phyloP scores from a whole-genome alignment of 441 rosid species.

The Syzygium syzygioides region DNA sequence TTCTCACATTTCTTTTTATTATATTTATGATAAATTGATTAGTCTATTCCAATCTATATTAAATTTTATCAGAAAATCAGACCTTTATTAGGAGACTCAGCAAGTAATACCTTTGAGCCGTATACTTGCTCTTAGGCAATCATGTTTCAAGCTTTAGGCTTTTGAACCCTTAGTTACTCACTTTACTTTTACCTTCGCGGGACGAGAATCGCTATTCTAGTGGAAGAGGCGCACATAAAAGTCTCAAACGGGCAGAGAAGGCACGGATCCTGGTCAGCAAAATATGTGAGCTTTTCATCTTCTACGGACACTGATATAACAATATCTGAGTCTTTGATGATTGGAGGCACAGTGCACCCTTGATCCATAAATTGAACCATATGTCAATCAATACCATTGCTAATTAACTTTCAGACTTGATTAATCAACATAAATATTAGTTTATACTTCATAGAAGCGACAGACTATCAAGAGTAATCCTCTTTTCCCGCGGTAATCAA shows the following conservation, averaged over 20 bases:
- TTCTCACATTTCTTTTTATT: not conserved
- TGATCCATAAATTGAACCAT: not conserved
- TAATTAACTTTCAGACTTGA: not conserved
- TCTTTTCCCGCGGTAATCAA: not conserved
- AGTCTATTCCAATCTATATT: not conserved
- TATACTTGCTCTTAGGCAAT: not conserved
- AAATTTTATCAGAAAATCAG: not conserved
- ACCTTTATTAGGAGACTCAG: not conserved
- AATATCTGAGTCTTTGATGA: not conserved
- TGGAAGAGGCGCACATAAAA: constrained; percentile 94
- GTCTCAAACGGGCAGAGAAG: constrained; percentile 86
- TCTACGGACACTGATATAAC: not conserved
- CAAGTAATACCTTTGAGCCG: not conserved
- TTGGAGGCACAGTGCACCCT: not conserved
- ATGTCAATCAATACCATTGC: not conserved
- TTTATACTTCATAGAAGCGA: not conserved
- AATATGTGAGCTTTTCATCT: constrained; percentile 47
- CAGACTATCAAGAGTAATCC: not conserved
- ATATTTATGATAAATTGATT: not conserved
- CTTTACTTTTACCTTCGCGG: constrained; percentile 21
- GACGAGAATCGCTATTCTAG: constrained; percentile 84
- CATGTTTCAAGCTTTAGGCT: not conserved
- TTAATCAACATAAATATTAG: not conserved
- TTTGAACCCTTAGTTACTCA: not conserved
- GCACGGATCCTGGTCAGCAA: constrained; percentile 72